These are phyloP conservation scores for Cyberlindnera sargentensis DNA, from an alignment of 805 yeast genomes.

Conservation along the genomic window DNA sequence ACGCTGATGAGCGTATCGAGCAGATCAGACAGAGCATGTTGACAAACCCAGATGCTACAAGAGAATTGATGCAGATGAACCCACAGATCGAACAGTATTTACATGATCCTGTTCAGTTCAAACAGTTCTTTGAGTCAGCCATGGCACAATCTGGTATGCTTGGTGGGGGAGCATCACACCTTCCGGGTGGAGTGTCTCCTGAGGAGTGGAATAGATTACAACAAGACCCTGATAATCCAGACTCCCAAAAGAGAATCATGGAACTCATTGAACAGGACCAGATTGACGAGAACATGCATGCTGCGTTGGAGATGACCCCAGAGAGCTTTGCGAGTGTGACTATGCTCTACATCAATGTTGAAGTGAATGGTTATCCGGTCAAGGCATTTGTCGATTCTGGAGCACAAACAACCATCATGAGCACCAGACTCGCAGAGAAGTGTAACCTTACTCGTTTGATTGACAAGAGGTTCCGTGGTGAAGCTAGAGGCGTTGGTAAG, in stretches of 20 bases:
- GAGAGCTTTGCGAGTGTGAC: conserved; percentile 78
- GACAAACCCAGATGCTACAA: conserved; percentile 32
- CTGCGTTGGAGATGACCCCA: conserved; percentile 84
- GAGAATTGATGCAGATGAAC: conserved; percentile 29
- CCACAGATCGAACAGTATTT: conserved; percentile 44
- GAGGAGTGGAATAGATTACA: conserved; percentile 47
- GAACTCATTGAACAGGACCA: conserved; percentile 65
- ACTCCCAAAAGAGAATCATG: conserved; percentile 54
- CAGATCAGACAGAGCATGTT: conserved; percentile 41
- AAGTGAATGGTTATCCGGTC: conserved; percentile 71
- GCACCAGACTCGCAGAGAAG: conserved; percentile 66
- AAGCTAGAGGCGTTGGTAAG: conserved; percentile 87
- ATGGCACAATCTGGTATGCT: conserved; percentile 5
- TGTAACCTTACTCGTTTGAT: conserved; percentile 66
- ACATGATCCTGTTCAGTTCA: conserved; percentile 43
- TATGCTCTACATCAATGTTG: conserved; percentile 76
- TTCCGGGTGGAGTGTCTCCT: conserved; percentile 7
- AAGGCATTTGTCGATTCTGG: conserved; percentile 97
- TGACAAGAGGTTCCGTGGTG: conserved; percentile 74
- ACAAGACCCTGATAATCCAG: conserved; percentile 65
- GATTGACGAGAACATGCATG: conserved; percentile 70
- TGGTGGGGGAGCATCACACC: conserved; percentile 21
- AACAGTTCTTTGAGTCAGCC: conserved; percentile 27
- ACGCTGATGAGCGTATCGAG: conserved; percentile 32
- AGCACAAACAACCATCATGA: conserved; percentile 83